Conservation (phyloP, 2,329 filamentous ascomycete genomes). For the Zymoseptoria ardabiliae region DNA sequence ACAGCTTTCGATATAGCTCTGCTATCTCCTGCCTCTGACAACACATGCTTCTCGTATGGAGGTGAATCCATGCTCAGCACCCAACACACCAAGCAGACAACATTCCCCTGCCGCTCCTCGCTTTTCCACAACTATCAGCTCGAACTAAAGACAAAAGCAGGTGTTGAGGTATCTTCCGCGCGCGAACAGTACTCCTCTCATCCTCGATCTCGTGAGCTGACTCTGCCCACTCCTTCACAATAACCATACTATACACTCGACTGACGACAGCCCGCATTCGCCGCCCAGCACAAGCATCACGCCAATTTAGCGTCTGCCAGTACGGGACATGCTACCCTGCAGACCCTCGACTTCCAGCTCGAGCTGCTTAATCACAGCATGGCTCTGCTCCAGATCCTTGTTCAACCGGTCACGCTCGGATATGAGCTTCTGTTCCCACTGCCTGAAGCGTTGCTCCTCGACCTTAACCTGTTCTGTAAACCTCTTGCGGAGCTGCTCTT, state of each 20-base stretch:
- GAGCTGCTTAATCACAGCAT: constrained; percentile 81
- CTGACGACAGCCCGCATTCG: neutral
- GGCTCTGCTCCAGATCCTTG: constrained; percentile 98
- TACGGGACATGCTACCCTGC: constrained; percentile 48
- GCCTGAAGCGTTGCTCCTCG: constrained; percentile 96
- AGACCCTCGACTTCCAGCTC: constrained; percentile 89
- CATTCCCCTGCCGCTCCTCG: constrained; percentile 8
- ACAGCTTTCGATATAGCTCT: constrained; percentile 1
- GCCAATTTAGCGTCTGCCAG: constrained; percentile 25
- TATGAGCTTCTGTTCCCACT: constrained; percentile 99
- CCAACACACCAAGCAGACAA: neutral
- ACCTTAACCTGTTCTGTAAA: constrained; percentile 99
- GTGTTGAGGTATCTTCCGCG: constrained; percentile 21
- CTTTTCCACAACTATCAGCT: constrained; percentile 2
- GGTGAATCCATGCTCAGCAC: constrained; percentile 15
- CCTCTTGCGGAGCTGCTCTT: constrained; percentile 94
- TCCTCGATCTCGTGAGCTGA: neutral
- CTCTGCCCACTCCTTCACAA: neutral
- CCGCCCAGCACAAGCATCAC: neutral
- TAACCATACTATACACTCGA: neutral
- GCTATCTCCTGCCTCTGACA: constrained; percentile 6
- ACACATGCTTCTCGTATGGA: constrained; percentile 9
- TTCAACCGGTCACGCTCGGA: constrained; percentile 97
- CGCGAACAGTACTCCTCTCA: constrained; percentile 7
- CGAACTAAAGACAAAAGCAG: constrained; percentile 20